A percentile compares a stretch with the other conserved stretches of the same genome.
Conservation (phyloP, 345 rosid species). For the Brassica juncea region DNA sequence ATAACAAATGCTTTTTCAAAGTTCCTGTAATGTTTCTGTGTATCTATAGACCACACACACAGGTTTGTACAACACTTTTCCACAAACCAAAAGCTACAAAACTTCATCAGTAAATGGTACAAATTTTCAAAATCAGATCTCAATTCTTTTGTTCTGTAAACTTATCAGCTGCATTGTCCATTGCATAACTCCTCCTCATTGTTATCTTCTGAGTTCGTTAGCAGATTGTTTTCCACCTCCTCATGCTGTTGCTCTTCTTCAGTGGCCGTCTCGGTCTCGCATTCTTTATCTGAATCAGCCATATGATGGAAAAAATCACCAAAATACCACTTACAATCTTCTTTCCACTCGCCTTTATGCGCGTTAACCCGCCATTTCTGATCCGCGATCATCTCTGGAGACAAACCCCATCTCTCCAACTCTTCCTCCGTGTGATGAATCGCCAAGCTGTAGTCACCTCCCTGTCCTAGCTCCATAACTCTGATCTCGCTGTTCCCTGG, state of each 20-base stretch:
- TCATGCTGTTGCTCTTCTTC: constrained; percentile 4
- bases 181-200: constrained; percentile 33
- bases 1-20: constrained; percentile 10
- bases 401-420: constrained; percentile 73
- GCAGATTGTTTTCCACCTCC: constrained; percentile 6
- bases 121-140: neutral
- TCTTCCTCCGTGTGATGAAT: constrained; percentile 82
- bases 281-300: constrained; percentile 44
- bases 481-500: constrained; percentile 70
- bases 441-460: constrained; percentile 88
- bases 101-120: constrained; percentile 30
- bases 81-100: constrained; percentile 31
- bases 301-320: constrained; percentile 61
- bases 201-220: constrained; percentile 22
- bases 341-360: constrained; percentile 67
- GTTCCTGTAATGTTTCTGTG: constrained; percentile 13
- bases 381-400: constrained; percentile 81
- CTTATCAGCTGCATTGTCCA: constrained; percentile 23
- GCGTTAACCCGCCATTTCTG: constrained; percentile 77
- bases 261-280: constrained; percentile 25
- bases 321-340: constrained; percentile 67
- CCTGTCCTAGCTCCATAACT: constrained; percentile 77
- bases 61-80: constrained; percentile 31
- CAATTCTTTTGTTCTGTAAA: constrained; percentile 4
- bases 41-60: constrained; percentile 24